Evolutionary conservation across 495 filamentous ascomycete genomes (phyloP), one percentile per base, ranked within the genome.

Genomic region (Parathielavia appendiculata): DNA sequence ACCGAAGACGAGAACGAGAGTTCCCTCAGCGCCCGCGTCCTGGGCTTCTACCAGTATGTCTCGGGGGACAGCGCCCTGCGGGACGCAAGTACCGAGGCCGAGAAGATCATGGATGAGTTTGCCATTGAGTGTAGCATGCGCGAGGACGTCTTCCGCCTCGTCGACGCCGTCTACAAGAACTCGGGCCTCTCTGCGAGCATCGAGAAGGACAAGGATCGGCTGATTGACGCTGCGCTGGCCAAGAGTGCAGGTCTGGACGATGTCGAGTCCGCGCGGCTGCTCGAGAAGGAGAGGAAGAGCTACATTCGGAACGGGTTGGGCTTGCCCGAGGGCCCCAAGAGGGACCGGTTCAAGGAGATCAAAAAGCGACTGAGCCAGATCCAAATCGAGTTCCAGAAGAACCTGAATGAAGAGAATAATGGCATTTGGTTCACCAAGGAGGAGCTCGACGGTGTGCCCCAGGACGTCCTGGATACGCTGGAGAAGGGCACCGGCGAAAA

Each of bases 21-120:
- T 61, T 75, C 75, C 0, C 75, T 90, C 14, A 79, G 81, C 60
- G 70, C 76, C 32, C 79, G 83, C 47, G 84, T 90, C 53, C 72
- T 89, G 34, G 75, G 75, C 61, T 93, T 93, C 68, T 93, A 92
- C 72, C 88, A 92, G 70, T 84, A 89, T 49, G 87, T 92, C 12
- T 89, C 85, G 26, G 80, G 78, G 13, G 76, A 90, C 64, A 77
- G 81, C 64, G 81, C 77, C 36, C 80, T 95, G 23, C 83, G 90
- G 8, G 80, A 83, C 72, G 82, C 82, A 20, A 81, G 78, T 32
- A 80, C 75, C 61, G 76, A 83, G 62, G 80, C 82, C 13, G 81
- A 83, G 66, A 82, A 83, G 69, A 67, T 83, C 39, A 78, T 84
- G 67, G 76, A 83, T 56, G 79, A 84, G 46, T 84, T 81, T 62